phyloP scores from a whole-genome alignment of 768 basidiomycete species.

The Leccinum longicurvipes region DNA sequence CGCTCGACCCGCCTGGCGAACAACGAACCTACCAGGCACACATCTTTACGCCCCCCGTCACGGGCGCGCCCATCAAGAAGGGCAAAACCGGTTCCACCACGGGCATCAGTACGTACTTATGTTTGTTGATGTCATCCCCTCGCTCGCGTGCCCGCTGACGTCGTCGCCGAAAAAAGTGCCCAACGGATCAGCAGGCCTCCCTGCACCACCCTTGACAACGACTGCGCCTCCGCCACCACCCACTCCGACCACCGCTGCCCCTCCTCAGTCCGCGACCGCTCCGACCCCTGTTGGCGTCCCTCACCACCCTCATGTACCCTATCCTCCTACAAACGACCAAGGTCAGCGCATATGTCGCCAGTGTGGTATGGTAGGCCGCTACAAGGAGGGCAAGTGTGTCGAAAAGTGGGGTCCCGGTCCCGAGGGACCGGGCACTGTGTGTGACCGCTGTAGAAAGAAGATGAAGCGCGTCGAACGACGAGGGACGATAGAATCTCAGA shows the following conservation, averaged over 20 bases:
- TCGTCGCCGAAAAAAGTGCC: conserved; percentile 3
- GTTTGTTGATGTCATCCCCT: neutral
- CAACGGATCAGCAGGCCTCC: conserved; percentile 19
- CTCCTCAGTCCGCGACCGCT: conserved; percentile 8
- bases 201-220: conserved; percentile 16
- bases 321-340: conserved; percentile 43
- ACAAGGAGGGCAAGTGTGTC: conserved; percentile 83
- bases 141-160: conserved; percentile 14
- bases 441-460: conserved; percentile 83
- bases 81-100: conserved; percentile 39
- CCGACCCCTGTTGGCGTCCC: neutral
- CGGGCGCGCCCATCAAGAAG: conserved; percentile 70
- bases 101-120: conserved; percentile 19
- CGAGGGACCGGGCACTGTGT: conserved; percentile 79
- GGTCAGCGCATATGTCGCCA: conserved; percentile 78
- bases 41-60: conserved; percentile 70
- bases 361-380: conserved; percentile 69
- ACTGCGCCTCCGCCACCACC: conserved; percentile 13
- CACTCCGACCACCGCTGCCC: conserved; percentile 11
- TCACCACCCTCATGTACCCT: conserved; percentile 15
- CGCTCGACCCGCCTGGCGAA: conserved; percentile 34
- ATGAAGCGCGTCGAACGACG: conserved; percentile 81
- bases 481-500: conserved; percentile 53
- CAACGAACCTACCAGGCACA: conserved; percentile 56
- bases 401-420: conserved; percentile 89